Evolutionary conservation across 2,329 filamentous ascomycete species (phyloP), one percentile per base, ranked within the genome.

Genomic region (Thielaviopsis musarum): DNA sequence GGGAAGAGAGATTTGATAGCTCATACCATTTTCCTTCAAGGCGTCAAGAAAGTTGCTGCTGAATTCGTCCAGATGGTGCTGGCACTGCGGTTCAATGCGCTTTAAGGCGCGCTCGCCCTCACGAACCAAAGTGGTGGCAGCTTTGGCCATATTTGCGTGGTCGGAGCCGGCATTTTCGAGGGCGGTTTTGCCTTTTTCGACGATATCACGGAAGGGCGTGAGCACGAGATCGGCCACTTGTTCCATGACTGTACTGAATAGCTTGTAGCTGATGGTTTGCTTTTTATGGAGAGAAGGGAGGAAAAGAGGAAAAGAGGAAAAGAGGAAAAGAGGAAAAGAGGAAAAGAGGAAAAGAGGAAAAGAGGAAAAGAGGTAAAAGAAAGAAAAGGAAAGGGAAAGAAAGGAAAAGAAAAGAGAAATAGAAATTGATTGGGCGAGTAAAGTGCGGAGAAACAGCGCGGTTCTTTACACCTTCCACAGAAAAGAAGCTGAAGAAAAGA

Each of bases 21-120:
- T 63, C 73, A 65, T 69, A 81, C 79, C 75, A 62, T 79, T 76
- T 57, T 79, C 77, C 63, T 76, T 78, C 26, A 82, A 70, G 5
- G 75, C 74, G 62, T 75, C 69, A 21, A 77, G 66, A 63, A 82
- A 81, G 62, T 70, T 73, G 24, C 67, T 63, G 5, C 75, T 75
- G 58, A 77, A 80, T 45, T 78, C 74, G 6, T 75, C 72, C 52
- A 74, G 66, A 54, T 75, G 70, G 58, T 74, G 76, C 61, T 69
- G 71, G 65, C 77, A 80, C 13, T 78, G 66, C 41, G 77, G 76
- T 64, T 79, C 75, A 51, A 81, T 74, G 60, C 69, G 73, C 65
- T 75, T 76, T 57, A 79, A 64, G 1, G 74, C 73, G 58, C 74
- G 72, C 60, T 77, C 74, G 52, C 75, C 76, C 63, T 77, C 75